Conservation (phyloP, 768 basidiomycete genomes). For the Leucocoprinus leucothites region DNA sequence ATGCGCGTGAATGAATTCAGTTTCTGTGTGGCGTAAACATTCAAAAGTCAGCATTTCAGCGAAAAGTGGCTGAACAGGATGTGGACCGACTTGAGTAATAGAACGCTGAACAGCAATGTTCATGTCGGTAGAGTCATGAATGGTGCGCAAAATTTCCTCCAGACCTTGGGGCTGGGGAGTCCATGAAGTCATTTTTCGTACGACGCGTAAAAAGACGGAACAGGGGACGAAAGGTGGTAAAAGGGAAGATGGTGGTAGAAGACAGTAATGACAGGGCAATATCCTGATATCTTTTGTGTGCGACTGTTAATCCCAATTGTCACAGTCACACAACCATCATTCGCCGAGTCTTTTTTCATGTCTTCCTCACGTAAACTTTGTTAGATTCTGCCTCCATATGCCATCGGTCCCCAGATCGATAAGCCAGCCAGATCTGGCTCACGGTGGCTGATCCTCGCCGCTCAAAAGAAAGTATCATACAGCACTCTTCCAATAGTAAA, state of each 20-base stretch:
- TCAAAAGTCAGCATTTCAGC: slow-evolving; percentile 16
- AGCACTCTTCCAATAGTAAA: background rate
- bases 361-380: background rate
- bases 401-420: slow-evolving; percentile 6
- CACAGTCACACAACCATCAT: slow-evolving; percentile 8
- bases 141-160: slow-evolving; percentile 88
- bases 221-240: slow-evolving; percentile 19
- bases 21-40: slow-evolving; percentile 52
- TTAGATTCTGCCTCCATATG: background rate
- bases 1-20: slow-evolving; percentile 82
- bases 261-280: slow-evolving; percentile 18
- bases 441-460: background rate
- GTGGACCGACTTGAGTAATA: slow-evolving; percentile 71
- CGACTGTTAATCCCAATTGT: slow-evolving; percentile 16
- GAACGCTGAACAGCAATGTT: slow-evolving; percentile 71
- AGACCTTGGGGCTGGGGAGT: slow-evolving; percentile 80
- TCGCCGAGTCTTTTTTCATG: background rate
- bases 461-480: background rate
- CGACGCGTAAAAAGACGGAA: slow-evolving; percentile 30
- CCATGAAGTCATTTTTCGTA: slow-evolving; percentile 67
- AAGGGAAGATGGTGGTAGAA: slow-evolving; percentile 22
- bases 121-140: slow-evolving; percentile 85
- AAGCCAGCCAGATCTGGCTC: background rate
- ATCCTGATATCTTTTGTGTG: slow-evolving; percentile 28
- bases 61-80: slow-evolving; percentile 14